Evolutionary conservation across 345 rosid species (phyloP), one percentile per base, ranked within the genome.

Genomic region (Sisymbrium altissimum): DNA sequence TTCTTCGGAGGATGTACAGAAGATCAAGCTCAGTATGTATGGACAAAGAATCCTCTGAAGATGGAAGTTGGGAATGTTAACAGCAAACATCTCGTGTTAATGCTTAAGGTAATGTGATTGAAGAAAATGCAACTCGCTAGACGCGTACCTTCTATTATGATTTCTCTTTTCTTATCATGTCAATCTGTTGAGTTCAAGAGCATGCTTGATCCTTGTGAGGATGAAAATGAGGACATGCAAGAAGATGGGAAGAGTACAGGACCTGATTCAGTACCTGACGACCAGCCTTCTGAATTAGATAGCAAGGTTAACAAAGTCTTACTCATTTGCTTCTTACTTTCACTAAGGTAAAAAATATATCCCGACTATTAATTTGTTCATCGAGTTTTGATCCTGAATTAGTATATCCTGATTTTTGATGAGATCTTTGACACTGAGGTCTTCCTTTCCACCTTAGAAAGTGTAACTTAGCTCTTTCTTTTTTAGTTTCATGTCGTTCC

Each of bases 61-160:
- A 92, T 95, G 99, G 92, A 92, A 80, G 88, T 95, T 80, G 98
- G 99, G 48, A 86, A 92, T 71, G 99, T 95, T 73, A 92, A 92
- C 81, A 92, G 98, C 91, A 92, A 87, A 73, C 98, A 95, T 82
- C 88, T 89, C 73, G 89, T 90, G 29, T 82, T 92, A 77, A 88
- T 93, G 58, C 86, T 95, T 41, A 95, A 89, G 96, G 97, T 82
- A 77, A 79, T 64, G 62, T 21, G 56, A 50, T 62, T 69, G 30
- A 55, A 61, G 35, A 36, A 43, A 32, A 49, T 35, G 39, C 54
- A 41, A 53, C 44, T 74, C 58, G 13, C 46, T 46, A 68, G 9
- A 58, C 45, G 21, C 38, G 27, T 48, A 9, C 36, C 66, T 62
- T 3, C 9, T 49, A 59, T 40, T 60, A 5, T 50, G 21, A 30